Conservation (phyloP, 768 basidiomycete genomes). For the Termitomyces sp. region DNA sequence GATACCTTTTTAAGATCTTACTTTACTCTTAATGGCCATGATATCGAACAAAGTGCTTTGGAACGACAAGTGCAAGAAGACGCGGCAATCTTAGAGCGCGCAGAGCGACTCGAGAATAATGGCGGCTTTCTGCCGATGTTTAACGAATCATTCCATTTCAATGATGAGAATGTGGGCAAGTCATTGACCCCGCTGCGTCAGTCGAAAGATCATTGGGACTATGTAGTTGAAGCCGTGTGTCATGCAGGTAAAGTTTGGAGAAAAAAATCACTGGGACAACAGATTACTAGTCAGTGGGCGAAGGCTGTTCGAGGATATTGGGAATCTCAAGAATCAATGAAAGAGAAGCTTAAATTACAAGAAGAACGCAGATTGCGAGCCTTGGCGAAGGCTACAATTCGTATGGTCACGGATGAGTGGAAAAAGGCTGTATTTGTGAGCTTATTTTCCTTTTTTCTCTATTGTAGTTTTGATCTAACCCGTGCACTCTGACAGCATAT, state of each 20-base stretch:
- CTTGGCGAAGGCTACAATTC: constrained; percentile 68
- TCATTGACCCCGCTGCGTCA: constrained; percentile 28
- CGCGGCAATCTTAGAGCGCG: constrained; percentile 29
- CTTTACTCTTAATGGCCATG: constrained; percentile 43
- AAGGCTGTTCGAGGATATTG: constrained; percentile 68
- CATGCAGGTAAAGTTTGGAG: constrained; percentile 19
- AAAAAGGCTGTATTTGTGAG: constrained; percentile 81
- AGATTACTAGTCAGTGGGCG: constrained; percentile 54
- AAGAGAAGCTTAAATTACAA: constrained; percentile 49
- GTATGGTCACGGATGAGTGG: constrained; percentile 76
- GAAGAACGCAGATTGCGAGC: constrained; percentile 65
- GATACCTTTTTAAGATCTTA: constrained; percentile 59
- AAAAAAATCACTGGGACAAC: constrained; percentile 26
- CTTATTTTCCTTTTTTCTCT: constrained; percentile 11
- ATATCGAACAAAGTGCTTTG: constrained; percentile 32
- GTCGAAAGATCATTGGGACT: constrained; percentile 52
- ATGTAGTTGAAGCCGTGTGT: constrained; percentile 45
- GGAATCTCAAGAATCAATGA: constrained; percentile 59
- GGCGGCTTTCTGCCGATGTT: constrained; percentile 36
- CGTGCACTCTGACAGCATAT: constrained; percentile 49
- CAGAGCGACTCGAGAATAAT: constrained; percentile 27
- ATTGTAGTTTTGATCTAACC: neutral
- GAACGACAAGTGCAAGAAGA: constrained; percentile 21
- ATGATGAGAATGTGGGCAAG: constrained; percentile 16
- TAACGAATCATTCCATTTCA: constrained; percentile 27